These are phyloP conservation scores for Yamadazyma olivae DNA, from an alignment of 805 yeast genomes.

Conservation along the genomic window DNA sequence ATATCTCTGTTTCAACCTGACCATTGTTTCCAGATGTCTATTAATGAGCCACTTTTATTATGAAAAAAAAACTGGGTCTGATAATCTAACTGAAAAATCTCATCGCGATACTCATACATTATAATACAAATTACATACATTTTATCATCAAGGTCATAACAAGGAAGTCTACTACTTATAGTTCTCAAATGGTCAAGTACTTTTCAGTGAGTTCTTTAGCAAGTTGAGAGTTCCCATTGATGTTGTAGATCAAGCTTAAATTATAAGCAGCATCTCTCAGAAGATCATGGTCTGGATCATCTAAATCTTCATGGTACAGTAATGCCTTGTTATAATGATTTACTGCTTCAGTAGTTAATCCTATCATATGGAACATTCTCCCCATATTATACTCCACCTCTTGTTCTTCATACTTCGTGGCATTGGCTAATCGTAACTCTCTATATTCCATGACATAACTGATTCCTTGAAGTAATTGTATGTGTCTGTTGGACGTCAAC, in stretches of 20 bases:
- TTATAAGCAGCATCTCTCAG: constrained; percentile 85
- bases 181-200: constrained; percentile 52
- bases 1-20: constrained; percentile 82
- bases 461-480: constrained; percentile 84
- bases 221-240: constrained; percentile 65
- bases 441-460: constrained; percentile 73
- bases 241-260: constrained; percentile 67
- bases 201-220: constrained; percentile 65
- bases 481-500: constrained; percentile 78
- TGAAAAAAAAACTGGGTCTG: no score
- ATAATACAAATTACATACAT: no score
- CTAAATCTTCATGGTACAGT: constrained; percentile 30
- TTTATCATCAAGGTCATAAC: no score
- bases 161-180: no score
- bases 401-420: constrained; percentile 52
- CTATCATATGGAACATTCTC: constrained; percentile 78
- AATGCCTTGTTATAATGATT: constrained; percentile 71
- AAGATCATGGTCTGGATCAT: constrained; percentile 54
- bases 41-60: no score
- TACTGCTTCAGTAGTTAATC: constrained; percentile 71
- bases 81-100: no score
- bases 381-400: constrained; percentile 85
- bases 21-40: constrained; percentile 55
- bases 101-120: no score
- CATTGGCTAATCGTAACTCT: constrained; percentile 42